These are phyloP conservation scores for Simplicillium sp. DNA, from an alignment of 2,329 filamentous ascomycete species.

Conservation along the genomic window DNA sequence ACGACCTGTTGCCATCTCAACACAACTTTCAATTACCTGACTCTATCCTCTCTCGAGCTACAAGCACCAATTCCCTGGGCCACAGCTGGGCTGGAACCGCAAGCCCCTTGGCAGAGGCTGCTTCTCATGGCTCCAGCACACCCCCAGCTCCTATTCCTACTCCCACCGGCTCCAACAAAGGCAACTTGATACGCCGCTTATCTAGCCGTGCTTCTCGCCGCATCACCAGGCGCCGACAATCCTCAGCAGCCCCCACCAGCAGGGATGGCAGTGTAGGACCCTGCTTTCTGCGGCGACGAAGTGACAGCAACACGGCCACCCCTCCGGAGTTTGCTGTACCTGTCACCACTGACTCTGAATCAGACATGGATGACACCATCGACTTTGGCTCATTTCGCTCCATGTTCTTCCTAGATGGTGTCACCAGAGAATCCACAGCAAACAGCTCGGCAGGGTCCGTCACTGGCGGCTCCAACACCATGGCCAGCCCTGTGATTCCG, in stretches of 20 bases:
- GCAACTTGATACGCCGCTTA: constrained; percentile 65
- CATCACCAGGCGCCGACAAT: constrained; percentile 62
- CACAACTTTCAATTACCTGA: constrained; percentile 62
- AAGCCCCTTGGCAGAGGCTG: constrained; percentile 41
- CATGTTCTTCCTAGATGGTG: constrained; percentile 30
- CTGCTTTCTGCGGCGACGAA: constrained; percentile 75
- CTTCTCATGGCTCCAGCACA: constrained; percentile 13
- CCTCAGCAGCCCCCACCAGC: constrained; percentile 65
- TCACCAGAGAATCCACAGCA: constrained; percentile 35
- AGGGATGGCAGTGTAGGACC: constrained; percentile 86
- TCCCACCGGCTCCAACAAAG: constrained; percentile 27
- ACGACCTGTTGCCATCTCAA: constrained; percentile 35
- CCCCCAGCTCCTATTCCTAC: constrained; percentile 6
- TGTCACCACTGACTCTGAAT: constrained; percentile 41
- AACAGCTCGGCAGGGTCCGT: constrained; percentile 38
- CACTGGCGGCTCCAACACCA: constrained; percentile 29
- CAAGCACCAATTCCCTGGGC: constrained; percentile 53
- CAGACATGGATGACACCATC: constrained; percentile 43
- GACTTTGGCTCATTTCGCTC: constrained; percentile 28
- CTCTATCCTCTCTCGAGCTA: constrained; percentile 51
- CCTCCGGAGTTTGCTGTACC: constrained; percentile 36
- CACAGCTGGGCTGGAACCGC: constrained; percentile 49
- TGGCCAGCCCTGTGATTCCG: constrained; percentile 65
- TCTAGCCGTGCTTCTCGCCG: constrained; percentile 71
- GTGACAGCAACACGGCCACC: constrained; percentile 74